Evolutionary conservation across 306 rosid species (phyloP), one percentile per base, ranked within the genome.

Genomic region (Adenanthera pavonina): DNA sequence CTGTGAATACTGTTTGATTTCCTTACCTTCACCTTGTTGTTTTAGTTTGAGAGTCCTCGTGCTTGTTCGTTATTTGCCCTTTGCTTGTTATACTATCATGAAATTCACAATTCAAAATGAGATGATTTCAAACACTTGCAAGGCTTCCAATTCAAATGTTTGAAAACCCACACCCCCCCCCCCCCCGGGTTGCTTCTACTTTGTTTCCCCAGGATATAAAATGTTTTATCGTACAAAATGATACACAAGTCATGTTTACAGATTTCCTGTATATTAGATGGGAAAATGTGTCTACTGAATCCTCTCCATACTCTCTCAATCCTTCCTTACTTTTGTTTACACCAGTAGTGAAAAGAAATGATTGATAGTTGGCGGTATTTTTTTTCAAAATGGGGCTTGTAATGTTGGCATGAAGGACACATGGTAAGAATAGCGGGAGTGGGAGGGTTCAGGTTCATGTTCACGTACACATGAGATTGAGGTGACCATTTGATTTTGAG

Each of bases 391-490:
- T 25, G 30, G 30, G 30, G 30, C 30, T 25, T 25, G 30, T 25
- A 25, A 25, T 1, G 94, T 89, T 95, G 92, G 4, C 98, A 95
- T 0, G 95, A 91, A 67, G 98, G 98, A 80, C 98, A 95, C 95
- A 95, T 92, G 20, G 97, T 91, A 78, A 94, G 98, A 19, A 97
- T 94, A 53, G 97, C 92, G 70, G 98, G 98, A 80, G 97, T 25
- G 30, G 30, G n/a, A n/a, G n/a, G 30, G 30, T 25, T 25, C 30
- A 25, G 0, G 30, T 25, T 25, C 30, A 25, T 97, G 70, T 80
- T 92, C 94, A 92, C 91, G 57, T 94, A 91, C 97, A 86, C 91
- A 86, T 92, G 90, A 30, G 90, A 84, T 81, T 92, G 96, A 51
- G 98, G 97, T 6, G 97, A 91, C 41, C 92, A 83, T 25, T 25